These are phyloP conservation scores for Brassica rapa DNA, from an alignment of 345 rosid species.

Conservation along the genomic window DNA sequence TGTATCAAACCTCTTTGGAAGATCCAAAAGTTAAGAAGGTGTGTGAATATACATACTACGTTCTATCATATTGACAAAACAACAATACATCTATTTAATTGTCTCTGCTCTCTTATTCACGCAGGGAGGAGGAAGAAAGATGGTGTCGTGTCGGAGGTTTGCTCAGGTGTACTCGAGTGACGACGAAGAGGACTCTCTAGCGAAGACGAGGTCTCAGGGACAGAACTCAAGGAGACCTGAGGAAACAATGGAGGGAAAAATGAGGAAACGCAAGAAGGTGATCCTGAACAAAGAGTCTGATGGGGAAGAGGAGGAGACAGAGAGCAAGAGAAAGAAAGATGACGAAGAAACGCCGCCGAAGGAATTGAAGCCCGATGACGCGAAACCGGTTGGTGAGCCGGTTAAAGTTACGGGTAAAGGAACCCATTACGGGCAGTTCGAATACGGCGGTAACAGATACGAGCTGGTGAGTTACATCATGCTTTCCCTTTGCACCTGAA, in stretches of 20 bases:
- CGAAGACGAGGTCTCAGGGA: conserved; percentile 35
- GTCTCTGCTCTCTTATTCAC: not conserved
- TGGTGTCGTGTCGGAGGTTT: not conserved
- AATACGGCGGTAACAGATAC: conserved; percentile 70
- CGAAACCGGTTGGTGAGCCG: conserved; percentile 69
- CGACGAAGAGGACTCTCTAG: conserved; percentile 1
- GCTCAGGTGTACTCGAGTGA: not conserved
- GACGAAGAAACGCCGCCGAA: conserved; percentile 19
- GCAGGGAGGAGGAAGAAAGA: not conserved
- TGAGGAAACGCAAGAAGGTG: conserved; percentile 32
- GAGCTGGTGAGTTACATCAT: conserved; percentile 63
- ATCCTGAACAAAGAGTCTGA: conserved; percentile 16
- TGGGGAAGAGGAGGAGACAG: conserved; percentile 28
- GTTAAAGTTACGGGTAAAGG: conserved; percentile 76
- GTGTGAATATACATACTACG: not conserved
- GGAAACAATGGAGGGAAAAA: not conserved
- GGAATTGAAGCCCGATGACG: conserved; percentile 63
- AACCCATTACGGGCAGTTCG: conserved; percentile 62
- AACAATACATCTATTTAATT: not conserved
- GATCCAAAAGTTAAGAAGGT: not conserved
- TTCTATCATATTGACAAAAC: not conserved
- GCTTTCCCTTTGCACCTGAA: not conserved
- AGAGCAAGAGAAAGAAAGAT: not conserved
- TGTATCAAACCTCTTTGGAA: not conserved
- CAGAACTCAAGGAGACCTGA: not conserved